Evolutionary conservation across 2,329 filamentous ascomycete genomes (phyloP), one percentile per base, ranked within the genome.

Genomic region (Exophiala sideris): DNA sequence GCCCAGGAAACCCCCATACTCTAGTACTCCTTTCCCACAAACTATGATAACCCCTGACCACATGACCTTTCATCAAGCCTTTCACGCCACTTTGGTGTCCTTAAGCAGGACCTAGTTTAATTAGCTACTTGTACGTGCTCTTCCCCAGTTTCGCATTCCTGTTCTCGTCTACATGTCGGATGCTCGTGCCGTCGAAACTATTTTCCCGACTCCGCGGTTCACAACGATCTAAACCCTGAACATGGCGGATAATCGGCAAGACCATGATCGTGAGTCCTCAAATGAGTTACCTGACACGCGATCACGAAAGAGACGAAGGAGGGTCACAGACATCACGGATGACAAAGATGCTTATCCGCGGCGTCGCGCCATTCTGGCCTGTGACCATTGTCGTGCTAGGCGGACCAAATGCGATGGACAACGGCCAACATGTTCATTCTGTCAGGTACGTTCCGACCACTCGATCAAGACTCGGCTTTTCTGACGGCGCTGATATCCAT

Each of bases 351-450:
- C 20, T 21, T n/a, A 20, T 5, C 40, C 46, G 5, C n/a, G 46
- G 20, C 20, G 32, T 20, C 29, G 46, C 11, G 46, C 14, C 4
- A 59, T 36, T 47, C 54, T 62, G 12, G 63, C 63, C 9, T 65
- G 63, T 52, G 56, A 64, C 14, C 50, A 51, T 16, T 65, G 63
- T 49, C 56, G 63, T 11, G 57, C 58, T 20, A 50, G 62, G 50
- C 56, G 63, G 35, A 64, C 61, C 32, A 65, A 64, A 53, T 65
- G 63, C 52, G 63, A 65, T 44, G 56, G 56, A 8, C 58, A 57
- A 18, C 59, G 54, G 42, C 63, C 63, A 34, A 38, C 45, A 6
- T 65, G 63, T 52, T 48, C 50, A 35, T 61, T 55, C 16, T 65
- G 63, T 39, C 54, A 51, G n/a, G 49, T 35, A n/a, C 61, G 56